phyloP scores from a whole-genome alignment of 2,329 filamentous ascomycete species.

The Ceratocystis diversiconidia region DNA sequence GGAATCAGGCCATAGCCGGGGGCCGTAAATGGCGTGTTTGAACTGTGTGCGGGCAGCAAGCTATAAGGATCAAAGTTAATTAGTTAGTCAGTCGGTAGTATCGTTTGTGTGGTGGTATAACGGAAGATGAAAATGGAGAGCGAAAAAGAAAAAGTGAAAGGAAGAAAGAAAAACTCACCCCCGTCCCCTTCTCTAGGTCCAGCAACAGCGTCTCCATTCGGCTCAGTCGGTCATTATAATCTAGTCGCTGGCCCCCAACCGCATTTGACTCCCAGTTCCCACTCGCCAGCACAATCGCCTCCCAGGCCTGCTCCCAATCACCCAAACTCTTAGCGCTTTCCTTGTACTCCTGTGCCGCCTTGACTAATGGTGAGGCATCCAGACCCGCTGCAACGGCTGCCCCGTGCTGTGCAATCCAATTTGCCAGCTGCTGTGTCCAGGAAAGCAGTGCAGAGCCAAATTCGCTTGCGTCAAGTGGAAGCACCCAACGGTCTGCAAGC shows the following conservation, averaged over 20 bases:
- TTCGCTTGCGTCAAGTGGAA: slow-evolving; percentile 65
- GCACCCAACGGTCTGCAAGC: slow-evolving; percentile 61
- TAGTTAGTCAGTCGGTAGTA: slow-evolving; percentile 6
- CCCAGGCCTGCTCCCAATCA: slow-evolving; percentile 65
- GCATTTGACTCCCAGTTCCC: slow-evolving; percentile 63
- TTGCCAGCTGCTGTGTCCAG: slow-evolving; percentile 53
- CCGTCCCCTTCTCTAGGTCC: slow-evolving; percentile 56
- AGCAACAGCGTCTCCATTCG: slow-evolving; percentile 71
- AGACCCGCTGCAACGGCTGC: slow-evolving; percentile 17
- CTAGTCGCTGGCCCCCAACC: slow-evolving; percentile 51
- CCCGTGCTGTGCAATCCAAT: slow-evolving; percentile 47
- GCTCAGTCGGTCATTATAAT: slow-evolving; percentile 66
- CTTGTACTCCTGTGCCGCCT: slow-evolving; percentile 48
- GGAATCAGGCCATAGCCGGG: slow-evolving; percentile 59
- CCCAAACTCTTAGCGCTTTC: slow-evolving; percentile 35
- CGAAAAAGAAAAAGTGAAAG: not conserved
- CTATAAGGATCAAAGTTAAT: slow-evolving; percentile 29
- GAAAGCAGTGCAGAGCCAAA: slow-evolving; percentile 53
- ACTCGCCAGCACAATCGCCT: slow-evolving; percentile 51
- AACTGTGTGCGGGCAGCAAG: slow-evolving; percentile 80
- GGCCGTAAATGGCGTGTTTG: slow-evolving; percentile 84
- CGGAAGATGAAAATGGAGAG: not conserved
- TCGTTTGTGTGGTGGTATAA: not conserved
- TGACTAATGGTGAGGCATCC: slow-evolving; percentile 27
- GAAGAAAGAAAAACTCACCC: slow-evolving; percentile 43